Evolutionary conservation across 768 basidiomycete species (phyloP), one percentile per base, ranked within the genome.

Genomic region (Termitomyces sp.): DNA sequence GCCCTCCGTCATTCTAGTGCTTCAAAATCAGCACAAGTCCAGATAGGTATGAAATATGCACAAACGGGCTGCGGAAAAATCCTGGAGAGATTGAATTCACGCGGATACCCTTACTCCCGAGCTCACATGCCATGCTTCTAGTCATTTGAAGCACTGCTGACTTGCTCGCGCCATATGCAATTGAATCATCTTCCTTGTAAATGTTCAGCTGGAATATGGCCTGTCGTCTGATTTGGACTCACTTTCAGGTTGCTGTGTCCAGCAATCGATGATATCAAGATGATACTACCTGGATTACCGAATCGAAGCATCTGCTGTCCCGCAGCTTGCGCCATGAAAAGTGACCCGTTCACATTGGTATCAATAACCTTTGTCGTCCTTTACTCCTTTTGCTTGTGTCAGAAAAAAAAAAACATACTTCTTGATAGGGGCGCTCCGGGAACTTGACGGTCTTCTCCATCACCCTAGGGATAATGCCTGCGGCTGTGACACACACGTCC

Each of bases 81-180:
- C 89, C 87, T 0, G 88, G 87, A 22, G 88, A 90, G 45, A 90
- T 73, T 10, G 83, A 75, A 66, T 90, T 90, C 53, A 89, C 87
- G 0, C 88, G 77, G 51, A 90, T 89, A 4, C 74, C 69, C 64
- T 82, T 71, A 42, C 64, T 69, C 1, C 85, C 89, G 0, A 90
- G 75, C 62, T 90, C 88, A 63, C 86, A 88, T 5, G 88, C 88
- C 85, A 90, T 84, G 66, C 83, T 87, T 50, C 89, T 79, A 1
- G 74, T 82, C 84, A 89, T 88, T 68, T 90, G 88, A 40, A 89
- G 69, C 19, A 90, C 85, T 3, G 82, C 88, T 1, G 84, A 79
- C 68, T 90, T 90, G 70, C 84, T 86, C 42, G 79, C 75, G 68
- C 88, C 87, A 69, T 90, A 90, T 15, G 84, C 15, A 26, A 50